Evolutionary conservation across 768 basidiomycete species (phyloP), one percentile per base, ranked within the genome.

Genomic region (Leccinellum rugosiceps): DNA sequence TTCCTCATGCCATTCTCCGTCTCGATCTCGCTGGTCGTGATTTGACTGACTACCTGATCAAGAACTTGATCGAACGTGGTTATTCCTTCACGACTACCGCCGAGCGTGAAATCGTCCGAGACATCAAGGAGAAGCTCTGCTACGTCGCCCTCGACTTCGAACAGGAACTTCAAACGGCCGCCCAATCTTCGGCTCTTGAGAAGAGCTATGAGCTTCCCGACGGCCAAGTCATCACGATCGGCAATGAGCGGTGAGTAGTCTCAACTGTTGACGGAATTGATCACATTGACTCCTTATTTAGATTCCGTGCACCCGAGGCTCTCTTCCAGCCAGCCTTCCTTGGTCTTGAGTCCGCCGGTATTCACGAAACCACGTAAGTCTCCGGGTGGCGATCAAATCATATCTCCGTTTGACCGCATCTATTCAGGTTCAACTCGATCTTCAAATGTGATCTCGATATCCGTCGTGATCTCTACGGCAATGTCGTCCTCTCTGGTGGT

Each of bases 111-210:
- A 93, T 97, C 58, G 94, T 96, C 65, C 83, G 94, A 58, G 94
- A 96, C 74, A 95, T 97, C 82, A 97, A 97, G 82, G 85, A 87
- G 78, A 87, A 87, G 75, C 85, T 95, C 28, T 94, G 93, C 75
- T 95, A 95, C 72, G 94, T 96, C 62, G 93, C 93, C 38, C 83
- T 94, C 59, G 93, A 95, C 75, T 95, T 94, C 64, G 92, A 95
- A 70, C 90, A 94, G 75, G 94, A 96, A 76, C 78, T 95, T 64
- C 88, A 92, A 76, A 92, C 90, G 21, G 92, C 93, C 41, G 90
- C 92, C 57, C 89, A 92, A 69, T 90, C 88, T 23, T 93, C 91
- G 48, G 84, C 90, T 44, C 80, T 94, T 50, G 94, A 95, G 80
- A 96, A 94, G 83, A 88, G 83, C 68, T 96, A 95, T 71, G 94